These are phyloP conservation scores for Apiotrichum laibachii DNA, from an alignment of 1,284 basidiomycete genomes.

Conservation along the genomic window DNA sequence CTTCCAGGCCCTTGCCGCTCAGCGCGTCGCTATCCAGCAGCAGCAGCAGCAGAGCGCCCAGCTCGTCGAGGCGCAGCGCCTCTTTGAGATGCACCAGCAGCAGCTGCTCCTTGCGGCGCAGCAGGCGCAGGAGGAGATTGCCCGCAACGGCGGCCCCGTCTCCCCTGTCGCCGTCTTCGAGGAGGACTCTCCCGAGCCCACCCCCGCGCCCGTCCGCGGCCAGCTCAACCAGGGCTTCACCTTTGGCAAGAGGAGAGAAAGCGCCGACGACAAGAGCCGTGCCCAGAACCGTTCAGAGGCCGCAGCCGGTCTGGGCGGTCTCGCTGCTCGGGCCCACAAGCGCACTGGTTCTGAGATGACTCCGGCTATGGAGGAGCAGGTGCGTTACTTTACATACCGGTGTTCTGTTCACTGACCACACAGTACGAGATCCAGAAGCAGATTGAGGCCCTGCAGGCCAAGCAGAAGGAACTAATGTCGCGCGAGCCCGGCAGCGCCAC, in stretches of 20 bases:
- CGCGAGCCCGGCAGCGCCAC: conserved; percentile 64
- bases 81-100: conserved; percentile 41
- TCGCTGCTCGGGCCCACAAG: conserved; percentile 52
- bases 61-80: conserved; percentile 42
- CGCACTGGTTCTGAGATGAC: conserved; percentile 65
- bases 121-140: conserved; percentile 25
- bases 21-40: conserved; percentile 52
- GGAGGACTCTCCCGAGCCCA: conserved; percentile 42
- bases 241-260: conserved; percentile 62
- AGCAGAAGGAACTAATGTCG: conserved; percentile 81
- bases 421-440: conserved; percentile 85
- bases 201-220: conserved; percentile 58
- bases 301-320: conserved; percentile 42
- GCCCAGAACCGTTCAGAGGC: conserved; percentile 40
- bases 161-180: conserved; percentile 46
- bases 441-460: conserved; percentile 85
- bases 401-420: conserved; percentile 10
- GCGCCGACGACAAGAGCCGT: conserved; percentile 14
- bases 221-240: conserved; percentile 84
- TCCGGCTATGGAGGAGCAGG: conserved; percentile 76
- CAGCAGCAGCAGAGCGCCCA: conserved; percentile 56
- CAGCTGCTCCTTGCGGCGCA: conserved; percentile 30
- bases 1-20: conserved; percentile 77
- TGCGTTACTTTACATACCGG: conserved; percentile 45
- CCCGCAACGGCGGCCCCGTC: conserved; percentile 18